Base-by-base conservation (phyloP, 1,284 basidiomycete genomes). In the Ustilago sp. region DNA sequence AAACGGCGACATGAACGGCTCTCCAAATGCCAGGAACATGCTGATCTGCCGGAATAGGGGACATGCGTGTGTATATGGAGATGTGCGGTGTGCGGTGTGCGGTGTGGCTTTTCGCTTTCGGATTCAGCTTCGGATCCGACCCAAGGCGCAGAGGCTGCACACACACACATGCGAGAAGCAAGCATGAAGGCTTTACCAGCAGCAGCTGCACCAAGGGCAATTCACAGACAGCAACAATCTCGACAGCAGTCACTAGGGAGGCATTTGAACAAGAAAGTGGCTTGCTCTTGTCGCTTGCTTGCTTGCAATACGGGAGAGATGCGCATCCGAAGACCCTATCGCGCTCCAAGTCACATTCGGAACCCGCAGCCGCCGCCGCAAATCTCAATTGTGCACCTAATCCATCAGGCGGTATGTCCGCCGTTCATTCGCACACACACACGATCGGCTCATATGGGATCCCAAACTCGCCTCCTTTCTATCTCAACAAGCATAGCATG, bases 321-420 rank as follows among this genome's bases (percentile, higher is more conserved):
- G 19, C 23, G 13, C 28, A 53, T 38, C 51, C 34, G 51, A 53
- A 53, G 51, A 53, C 34, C 51, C 32, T 38, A 53, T 53, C 51
- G 51, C 48, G 48, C 8, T 13, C 31, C 15, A 50, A 6, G 3
- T 32, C 11, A 50, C 28, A 13, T 50, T 50, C 48, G 48, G 48
- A 32, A 31, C 48, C 48, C 48, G 48, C 48, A 1, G 43, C n/a
- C 13, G 39, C 23, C 23, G 23, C 23, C 23, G 23, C 23, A 2
- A 23, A 23, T 23, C 23, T 41, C 43, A 45, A 45, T 3, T 45
- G 17, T 5, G 43, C 43, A 19, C 17, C 17, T 17, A 17, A 41
- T 11, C 15, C 43, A 45, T 17, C 43, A 19, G 43, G n/a, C 43
- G 43, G 43, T 19, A 11, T 19, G n/a, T 41, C 15, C 39, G 39